Evolutionary conservation across 768 basidiomycete genomes (phyloP), one percentile per base, ranked within the genome.

Genomic region (Tephrocybe sp.): DNA sequence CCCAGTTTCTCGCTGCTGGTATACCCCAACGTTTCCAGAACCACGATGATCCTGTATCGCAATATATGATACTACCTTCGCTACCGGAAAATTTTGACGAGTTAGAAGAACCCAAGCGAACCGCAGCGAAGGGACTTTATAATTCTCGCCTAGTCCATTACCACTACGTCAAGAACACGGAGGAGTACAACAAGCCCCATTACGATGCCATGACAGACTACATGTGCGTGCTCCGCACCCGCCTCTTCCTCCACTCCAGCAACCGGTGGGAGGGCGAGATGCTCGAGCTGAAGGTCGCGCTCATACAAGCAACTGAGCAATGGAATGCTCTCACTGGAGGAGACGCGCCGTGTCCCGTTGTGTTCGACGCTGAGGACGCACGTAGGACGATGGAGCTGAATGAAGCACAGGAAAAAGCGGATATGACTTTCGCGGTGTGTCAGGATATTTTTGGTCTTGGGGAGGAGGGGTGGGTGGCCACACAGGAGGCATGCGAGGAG

Each of bases 241-340:
- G 72, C 55, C 74, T 81, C 51, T 78, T 76, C 69, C 1, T 38
- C 50, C 57, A 72, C 34, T 74, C 79, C 46, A 41, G 78, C 65
- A 60, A 44, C 49, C 73, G 68, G 10, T 81, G 78, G 78, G 75
- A 77, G 62, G 78, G 75, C 52, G 78, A 80, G 58, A 75, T 74
- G 53, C 60, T 62, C 65, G 69, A 49, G 43, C 70, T 80, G 63
- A 78, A 78, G 69, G 59, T 53, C 65, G 58, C 67, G 57, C 74
- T 81, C 1, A 74, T 80, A 56, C 39, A 70, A 45, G 76, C 69
- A 53, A 72, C 66, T 57, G 57, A 77, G 59, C 62, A 51, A 0
- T 79, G 76, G 77, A 64, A 67, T 64, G 57, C 11, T 56, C 70
- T 80, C 54, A 62, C 68, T 45, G 71, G 66, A 52, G 68, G 40